A percentile compares a stretch with the other conserved stretches of the same genome.
Evolutionary conservation across 2,329 filamentous ascomycete species (phyloP).

Genomic region (Fusarium protoensiforme): DNA sequence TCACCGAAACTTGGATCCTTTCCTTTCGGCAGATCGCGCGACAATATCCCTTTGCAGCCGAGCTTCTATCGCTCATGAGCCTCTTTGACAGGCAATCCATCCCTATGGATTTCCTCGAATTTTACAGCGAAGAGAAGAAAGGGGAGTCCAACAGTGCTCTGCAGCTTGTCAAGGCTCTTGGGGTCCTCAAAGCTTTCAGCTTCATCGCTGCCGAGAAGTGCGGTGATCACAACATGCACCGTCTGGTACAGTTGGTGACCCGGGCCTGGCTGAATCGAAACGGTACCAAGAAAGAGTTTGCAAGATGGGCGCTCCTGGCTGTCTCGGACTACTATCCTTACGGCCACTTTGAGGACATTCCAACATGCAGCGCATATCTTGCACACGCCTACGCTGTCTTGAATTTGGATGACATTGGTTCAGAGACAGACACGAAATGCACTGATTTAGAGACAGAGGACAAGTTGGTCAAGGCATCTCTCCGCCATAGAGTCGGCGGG

Average conservation of each 20-base stretch:
- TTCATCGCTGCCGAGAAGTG: conserved; percentile 35
- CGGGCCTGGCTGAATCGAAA: conserved; percentile 42
- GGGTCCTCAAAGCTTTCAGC: conserved; percentile 44
- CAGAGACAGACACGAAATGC: neutral
- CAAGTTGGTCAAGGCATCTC: conserved; percentile 4
- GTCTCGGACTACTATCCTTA: conserved; percentile 39
- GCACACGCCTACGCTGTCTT: conserved; percentile 41
- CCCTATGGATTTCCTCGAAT: conserved; percentile 33
- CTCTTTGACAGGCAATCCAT: conserved; percentile 46
- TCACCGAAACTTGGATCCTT: conserved; percentile 48
- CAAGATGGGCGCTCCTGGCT: conserved; percentile 26
- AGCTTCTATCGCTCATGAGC: conserved; percentile 48
- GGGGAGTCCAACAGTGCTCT: neutral
- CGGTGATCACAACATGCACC: conserved; percentile 44
- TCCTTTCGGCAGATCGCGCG: conserved; percentile 48
- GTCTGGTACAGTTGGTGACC: conserved; percentile 48
- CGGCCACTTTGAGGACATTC: conserved; percentile 15
- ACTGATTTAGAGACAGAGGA: conserved; percentile 1
- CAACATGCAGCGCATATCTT: conserved; percentile 36
- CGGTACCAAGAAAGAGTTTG: conserved; percentile 15
- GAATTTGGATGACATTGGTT: conserved; percentile 1
- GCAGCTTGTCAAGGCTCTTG: conserved; percentile 9
- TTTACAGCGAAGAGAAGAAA: neutral
- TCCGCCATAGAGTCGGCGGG: conserved; percentile 13
- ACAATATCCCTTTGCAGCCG: conserved; percentile 36